Percentiles rank a stretch among this genome's conserved stretches.
Conservation (phyloP, 2,329 filamentous ascomycete genomes). For the Aaosphaeria pasadenensis region DNA sequence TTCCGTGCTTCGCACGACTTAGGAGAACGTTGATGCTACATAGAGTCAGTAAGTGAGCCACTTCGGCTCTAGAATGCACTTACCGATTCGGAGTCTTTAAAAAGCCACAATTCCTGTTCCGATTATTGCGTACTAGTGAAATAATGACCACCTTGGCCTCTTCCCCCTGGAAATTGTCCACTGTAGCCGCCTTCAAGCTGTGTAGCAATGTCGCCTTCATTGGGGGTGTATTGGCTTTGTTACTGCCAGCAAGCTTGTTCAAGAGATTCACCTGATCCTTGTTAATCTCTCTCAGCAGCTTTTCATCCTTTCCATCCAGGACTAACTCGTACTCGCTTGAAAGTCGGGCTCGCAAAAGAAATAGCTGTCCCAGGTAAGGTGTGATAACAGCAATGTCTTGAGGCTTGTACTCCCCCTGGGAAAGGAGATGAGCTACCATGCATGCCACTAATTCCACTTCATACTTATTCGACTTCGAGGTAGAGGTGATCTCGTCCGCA, state of each 20-base stretch:
- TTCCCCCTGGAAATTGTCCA: constrained; percentile 75
- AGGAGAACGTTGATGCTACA: constrained; percentile 61
- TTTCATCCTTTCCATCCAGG: constrained; percentile 62
- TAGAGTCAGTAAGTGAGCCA: background rate
- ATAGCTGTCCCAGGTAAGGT: constrained; percentile 57
- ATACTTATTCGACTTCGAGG: constrained; percentile 52
- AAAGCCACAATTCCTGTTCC: constrained; percentile 57
- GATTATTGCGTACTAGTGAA: constrained; percentile 67
- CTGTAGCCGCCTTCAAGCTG: constrained; percentile 57
- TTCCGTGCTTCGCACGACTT: constrained; percentile 62
- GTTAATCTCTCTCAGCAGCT: constrained; percentile 33
- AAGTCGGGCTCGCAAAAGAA: constrained; percentile 47
- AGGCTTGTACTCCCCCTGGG: constrained; percentile 57
- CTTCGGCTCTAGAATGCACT: background rate
- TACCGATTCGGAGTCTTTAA: constrained; percentile 58
- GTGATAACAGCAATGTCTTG: constrained; percentile 68
- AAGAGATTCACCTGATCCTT: background rate
- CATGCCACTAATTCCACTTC: constrained; percentile 62
- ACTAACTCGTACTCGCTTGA: constrained; percentile 54
- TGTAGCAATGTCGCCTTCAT: constrained; percentile 47
- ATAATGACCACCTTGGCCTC: constrained; percentile 68
- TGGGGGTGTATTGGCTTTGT: background rate
- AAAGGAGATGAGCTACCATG: constrained; percentile 61
- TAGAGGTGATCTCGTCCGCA: constrained; percentile 23
- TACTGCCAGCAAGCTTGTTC: background rate